A percentile compares a stretch with the other conserved stretches of the same genome.
Conservation (phyloP, 129 eudicot genomes). For the Helichrysum umbraculigerum region DNA sequence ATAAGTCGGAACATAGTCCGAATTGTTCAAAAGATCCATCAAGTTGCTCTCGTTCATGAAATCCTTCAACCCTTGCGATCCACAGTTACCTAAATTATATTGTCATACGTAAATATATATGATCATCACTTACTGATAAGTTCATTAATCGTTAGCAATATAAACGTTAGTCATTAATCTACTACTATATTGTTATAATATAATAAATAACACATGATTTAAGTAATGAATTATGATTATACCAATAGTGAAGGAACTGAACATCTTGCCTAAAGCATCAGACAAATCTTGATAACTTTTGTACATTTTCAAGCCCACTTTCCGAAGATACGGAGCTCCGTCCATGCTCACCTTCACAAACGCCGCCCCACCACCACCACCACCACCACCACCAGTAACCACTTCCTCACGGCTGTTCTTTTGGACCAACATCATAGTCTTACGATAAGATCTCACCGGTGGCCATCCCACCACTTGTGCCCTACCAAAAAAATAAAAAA, state of each 20-base stretch:
- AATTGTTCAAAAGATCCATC: constrained; percentile 74
- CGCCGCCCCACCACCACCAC: constrained; percentile 11
- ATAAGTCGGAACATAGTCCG: constrained; percentile 82
- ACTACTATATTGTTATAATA: too few relatives aligned
- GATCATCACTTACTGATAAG: too few relatives aligned
- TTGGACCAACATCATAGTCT: constrained; percentile 45
- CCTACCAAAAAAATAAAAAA: constrained; percentile 13
- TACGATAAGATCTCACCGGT: constrained; percentile 34
- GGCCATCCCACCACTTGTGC: constrained; percentile 58
- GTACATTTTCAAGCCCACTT: constrained; percentile 61
- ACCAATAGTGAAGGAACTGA: constrained; percentile 80
- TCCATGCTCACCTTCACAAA: constrained; percentile 70
- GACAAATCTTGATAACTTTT: constrained; percentile 61
- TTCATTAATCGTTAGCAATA: neutral
- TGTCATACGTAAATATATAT: too few relatives aligned
- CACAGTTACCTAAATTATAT: constrained; percentile 50
- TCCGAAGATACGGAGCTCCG: constrained; percentile 68
- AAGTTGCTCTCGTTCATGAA: constrained; percentile 93
- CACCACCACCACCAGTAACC: neutral
- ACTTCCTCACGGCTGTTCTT: neutral
- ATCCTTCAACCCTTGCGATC: constrained; percentile 77
- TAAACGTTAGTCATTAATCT: neutral
- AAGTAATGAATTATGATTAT: neutral
- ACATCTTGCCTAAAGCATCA: constrained; percentile 81
- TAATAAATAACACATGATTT: neutral